Conservation (phyloP, 2,329 filamentous ascomycete species). For the Chrysoporthe deuterocubensis region DNA sequence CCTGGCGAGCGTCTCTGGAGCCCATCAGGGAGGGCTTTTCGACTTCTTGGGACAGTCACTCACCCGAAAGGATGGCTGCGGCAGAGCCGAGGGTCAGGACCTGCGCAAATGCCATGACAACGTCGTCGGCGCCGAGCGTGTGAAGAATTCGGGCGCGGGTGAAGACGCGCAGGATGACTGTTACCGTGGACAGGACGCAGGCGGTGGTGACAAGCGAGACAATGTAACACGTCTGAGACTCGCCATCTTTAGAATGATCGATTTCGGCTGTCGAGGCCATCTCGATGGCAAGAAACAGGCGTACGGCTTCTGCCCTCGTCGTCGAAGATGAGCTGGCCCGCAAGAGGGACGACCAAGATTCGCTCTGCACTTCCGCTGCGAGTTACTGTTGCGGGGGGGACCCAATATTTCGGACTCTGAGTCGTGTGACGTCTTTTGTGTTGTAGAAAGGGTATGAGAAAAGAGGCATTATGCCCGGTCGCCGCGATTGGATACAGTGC, state of each 20-base stretch:
- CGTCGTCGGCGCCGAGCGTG: conserved; percentile 34
- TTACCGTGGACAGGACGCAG: conserved; percentile 30
- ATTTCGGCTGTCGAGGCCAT: conserved; percentile 9
- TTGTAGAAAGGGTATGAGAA: not conserved
- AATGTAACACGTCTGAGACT: conserved; percentile 32
- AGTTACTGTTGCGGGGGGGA: not conserved
- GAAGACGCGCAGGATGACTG: conserved; percentile 32
- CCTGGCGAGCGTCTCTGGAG: not conserved
- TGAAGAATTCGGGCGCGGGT: conserved; percentile 32
- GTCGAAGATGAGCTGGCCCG: not conserved
- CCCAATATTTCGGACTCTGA: not conserved
- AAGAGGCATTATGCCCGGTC: not conserved
- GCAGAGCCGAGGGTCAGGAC: conserved; percentile 32
- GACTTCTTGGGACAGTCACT: conserved; percentile 5
- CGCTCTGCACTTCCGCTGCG: not conserved
- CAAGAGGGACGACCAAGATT: not conserved
- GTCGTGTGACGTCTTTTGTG: not conserved
- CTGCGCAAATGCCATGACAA: conserved; percentile 32
- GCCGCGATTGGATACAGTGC: no score
- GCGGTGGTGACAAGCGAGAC: conserved; percentile 33
- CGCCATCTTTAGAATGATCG: conserved; percentile 32
- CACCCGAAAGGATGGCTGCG: conserved; percentile 35
- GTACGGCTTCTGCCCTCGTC: not conserved
- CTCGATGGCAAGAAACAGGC: not conserved
- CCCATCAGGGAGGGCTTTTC: not conserved